Conservation (phyloP, 139 green algal species). For the Pseudopediastrum boryanum region DNA sequence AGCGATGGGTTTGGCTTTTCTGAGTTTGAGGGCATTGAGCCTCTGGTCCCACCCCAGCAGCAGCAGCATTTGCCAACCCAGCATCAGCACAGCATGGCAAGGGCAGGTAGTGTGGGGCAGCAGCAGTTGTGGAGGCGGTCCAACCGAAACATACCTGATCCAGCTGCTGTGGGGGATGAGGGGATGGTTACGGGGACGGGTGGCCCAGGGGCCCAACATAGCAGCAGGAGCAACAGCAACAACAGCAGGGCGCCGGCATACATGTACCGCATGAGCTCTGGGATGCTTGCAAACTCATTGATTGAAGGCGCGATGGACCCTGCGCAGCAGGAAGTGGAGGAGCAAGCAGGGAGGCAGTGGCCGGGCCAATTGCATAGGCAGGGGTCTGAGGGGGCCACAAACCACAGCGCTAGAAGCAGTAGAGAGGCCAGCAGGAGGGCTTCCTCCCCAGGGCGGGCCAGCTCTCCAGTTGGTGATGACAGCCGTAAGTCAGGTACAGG, state of each 20-base stretch:
- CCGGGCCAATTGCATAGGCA: background rate
- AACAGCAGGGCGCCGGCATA: background rate
- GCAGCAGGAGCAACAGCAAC: background rate
- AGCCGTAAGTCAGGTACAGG: too few relatives aligned
- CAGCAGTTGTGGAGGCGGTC: background rate
- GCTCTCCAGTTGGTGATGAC: too few relatives aligned
- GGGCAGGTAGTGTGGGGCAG: too few relatives aligned
- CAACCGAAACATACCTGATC: background rate
- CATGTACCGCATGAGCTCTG: background rate
- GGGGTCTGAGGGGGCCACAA: too few relatives aligned
- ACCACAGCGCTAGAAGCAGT: too few relatives aligned
- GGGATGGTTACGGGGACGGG: background rate
- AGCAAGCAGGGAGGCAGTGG: background rate
- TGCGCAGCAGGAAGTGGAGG: conserved; percentile 7
- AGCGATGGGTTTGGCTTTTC: conserved; percentile 37
- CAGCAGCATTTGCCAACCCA: background rate
- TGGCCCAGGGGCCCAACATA: conserved; percentile 14
- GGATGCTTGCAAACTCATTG: background rate
- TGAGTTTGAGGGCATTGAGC: conserved; percentile 30
- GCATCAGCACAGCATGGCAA: background rate
- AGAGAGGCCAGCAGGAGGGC: too few relatives aligned
- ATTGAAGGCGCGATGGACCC: background rate
- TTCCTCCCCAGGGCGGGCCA: too few relatives aligned
- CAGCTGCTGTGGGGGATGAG: background rate
- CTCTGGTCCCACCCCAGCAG: conserved; percentile 11